A percentile compares a stretch with the other conserved stretches of the same genome.
Evolutionary conservation across 352 stramenopile genomes (phyloP).

Genomic region (Saprolegnia diclina): DNA sequence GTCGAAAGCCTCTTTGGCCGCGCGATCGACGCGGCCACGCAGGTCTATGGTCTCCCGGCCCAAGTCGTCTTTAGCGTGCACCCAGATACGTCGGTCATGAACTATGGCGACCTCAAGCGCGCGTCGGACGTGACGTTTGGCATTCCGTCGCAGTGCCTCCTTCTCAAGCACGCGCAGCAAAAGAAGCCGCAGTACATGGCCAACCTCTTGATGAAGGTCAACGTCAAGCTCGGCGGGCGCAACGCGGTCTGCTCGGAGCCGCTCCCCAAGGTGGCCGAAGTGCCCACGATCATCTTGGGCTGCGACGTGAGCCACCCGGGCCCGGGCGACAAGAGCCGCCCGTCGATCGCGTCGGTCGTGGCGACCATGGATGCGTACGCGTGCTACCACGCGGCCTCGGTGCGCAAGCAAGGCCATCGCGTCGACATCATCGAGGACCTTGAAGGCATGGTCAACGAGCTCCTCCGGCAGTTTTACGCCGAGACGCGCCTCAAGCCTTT

Average conservation of each 20-base stretch:
- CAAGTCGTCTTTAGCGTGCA: slow-evolving; percentile 64
- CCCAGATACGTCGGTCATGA: slow-evolving; percentile 36
- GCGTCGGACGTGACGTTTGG: slow-evolving; percentile 60
- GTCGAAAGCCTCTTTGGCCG: slow-evolving; percentile 41
- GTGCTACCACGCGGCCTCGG: slow-evolving; percentile 51
- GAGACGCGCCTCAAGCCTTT: slow-evolving; percentile 49
- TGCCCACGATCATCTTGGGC: slow-evolving; percentile 72
- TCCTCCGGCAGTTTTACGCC: slow-evolving; percentile 69
- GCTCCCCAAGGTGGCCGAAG: slow-evolving; percentile 39
- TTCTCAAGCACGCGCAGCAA: slow-evolving; percentile 53
- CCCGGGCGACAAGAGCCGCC: slow-evolving; percentile 58
- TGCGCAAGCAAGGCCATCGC: slow-evolving; percentile 67
- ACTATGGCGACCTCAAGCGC: slow-evolving; percentile 68
- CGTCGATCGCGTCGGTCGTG: slow-evolving; percentile 75
- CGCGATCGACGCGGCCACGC: slow-evolving; percentile 34
- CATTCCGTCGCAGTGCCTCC: slow-evolving; percentile 73
- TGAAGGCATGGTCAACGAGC: slow-evolving; percentile 53
- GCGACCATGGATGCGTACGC: slow-evolving; percentile 73
- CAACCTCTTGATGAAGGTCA: slow-evolving; percentile 77
- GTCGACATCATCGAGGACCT: slow-evolving; percentile 71
- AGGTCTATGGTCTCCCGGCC: slow-evolving; percentile 31
- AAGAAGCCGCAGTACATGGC: slow-evolving; percentile 60
- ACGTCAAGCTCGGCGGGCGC: slow-evolving; percentile 65
- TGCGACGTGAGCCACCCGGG: slow-evolving; percentile 79
- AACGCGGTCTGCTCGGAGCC: slow-evolving; percentile 48